Evolutionary conservation across 2,329 filamentous ascomycete species (phyloP).

Genomic region (Diaporthe sp.): DNA sequence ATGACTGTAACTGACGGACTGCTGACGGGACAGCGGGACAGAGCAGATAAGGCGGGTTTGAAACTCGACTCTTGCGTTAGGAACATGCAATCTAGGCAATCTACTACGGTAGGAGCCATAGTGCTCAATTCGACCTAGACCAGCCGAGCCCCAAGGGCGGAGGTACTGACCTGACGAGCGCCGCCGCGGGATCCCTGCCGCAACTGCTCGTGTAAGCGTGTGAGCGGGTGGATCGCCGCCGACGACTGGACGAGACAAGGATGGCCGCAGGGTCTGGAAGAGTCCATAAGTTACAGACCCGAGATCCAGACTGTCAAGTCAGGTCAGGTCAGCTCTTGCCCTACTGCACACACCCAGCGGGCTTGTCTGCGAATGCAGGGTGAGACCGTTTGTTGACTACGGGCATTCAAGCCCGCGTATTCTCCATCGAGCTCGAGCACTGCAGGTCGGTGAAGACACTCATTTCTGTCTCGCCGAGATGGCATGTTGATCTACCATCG

Average conservation of each 20-base stretch:
- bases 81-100: not conserved
- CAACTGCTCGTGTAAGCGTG: not conserved
- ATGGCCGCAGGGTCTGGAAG: conserved; percentile 40
- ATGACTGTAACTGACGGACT: not conserved
- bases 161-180: not conserved
- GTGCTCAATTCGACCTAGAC: conserved; percentile 15
- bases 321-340: not conserved
- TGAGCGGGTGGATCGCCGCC: conserved; percentile 22
- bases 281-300: conserved; percentile 32
- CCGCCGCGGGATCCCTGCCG: conserved; percentile 21
- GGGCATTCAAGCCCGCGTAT: not conserved
- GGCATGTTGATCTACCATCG: not conserved
- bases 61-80: conserved; percentile 4
- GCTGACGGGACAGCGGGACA: not conserved
- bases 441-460: not conserved
- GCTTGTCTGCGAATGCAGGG: not conserved
- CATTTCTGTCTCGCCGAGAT: not conserved
- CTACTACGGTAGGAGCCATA: not conserved
- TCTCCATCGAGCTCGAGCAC: not conserved
- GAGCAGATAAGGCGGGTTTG: conserved; percentile 19
- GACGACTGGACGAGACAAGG: conserved; percentile 34
- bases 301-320: conserved; percentile 23
- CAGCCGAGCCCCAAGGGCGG: conserved; percentile 14
- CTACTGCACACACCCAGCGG: no score
- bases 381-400: not conserved